Conservation (phyloP, 805 yeast species). For the Debaryomyces castellii region DNA sequence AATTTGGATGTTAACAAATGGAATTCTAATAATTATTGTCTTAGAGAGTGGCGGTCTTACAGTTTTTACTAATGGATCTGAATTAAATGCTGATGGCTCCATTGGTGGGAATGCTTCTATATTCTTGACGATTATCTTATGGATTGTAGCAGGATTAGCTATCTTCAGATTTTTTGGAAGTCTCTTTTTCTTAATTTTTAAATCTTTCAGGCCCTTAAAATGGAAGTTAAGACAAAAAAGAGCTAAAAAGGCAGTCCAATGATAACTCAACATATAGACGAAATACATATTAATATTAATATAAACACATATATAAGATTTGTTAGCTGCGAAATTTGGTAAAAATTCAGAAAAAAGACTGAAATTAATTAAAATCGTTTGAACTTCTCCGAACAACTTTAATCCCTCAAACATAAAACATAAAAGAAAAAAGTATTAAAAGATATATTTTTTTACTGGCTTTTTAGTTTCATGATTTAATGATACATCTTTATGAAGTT, state of each 20-base stretch:
- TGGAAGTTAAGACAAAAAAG: conserved; percentile 33
- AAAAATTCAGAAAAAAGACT: not conserved
- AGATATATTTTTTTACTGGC: too few relatives aligned
- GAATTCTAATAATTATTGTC: conserved; percentile 78
- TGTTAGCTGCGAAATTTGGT: not conserved
- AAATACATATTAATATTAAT: not conserved
- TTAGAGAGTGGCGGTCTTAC: conserved; percentile 79
- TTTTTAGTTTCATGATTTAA: too few relatives aligned
- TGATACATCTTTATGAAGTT: too few relatives aligned
- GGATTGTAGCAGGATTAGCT: conserved; percentile 93
- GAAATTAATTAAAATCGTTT: not conserved
- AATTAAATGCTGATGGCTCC: conserved; percentile 27
- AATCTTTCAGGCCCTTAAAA: conserved; percentile 36
- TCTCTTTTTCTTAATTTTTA: conserved; percentile 49
- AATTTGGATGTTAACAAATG: conserved; percentile 85
- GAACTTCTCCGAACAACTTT: not conserved
- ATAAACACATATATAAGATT: too few relatives aligned
- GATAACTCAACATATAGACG: not conserved
- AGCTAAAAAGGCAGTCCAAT: conserved; percentile 5
- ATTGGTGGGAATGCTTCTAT: conserved; percentile 50
- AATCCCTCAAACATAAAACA: too few relatives aligned
- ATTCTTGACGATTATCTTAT: conserved; percentile 80
- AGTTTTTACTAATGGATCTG: conserved; percentile 30
- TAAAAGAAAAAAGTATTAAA: too few relatives aligned
- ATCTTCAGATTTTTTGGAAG: conserved; percentile 80